Percentiles rank a stretch among this genome's conserved stretches.
Evolutionary conservation across 225 moss, liverwort and hornwort genomes (phyloP).

Genomic region (Sphagnum tenellum): DNA sequence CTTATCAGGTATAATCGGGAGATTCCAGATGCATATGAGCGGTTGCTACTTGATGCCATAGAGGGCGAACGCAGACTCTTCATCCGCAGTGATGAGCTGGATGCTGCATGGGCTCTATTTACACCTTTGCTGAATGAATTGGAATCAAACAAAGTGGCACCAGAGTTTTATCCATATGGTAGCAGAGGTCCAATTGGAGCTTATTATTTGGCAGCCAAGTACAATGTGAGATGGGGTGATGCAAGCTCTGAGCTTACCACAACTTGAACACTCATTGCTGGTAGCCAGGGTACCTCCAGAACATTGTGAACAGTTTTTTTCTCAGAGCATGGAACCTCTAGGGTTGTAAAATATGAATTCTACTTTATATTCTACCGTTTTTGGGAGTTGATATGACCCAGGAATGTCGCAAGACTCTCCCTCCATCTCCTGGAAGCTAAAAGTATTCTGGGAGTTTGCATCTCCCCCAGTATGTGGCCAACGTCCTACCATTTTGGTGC

Average conservation of each 20-base stretch:
- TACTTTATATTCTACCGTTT: too few species aligned
- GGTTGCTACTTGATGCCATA: conserved; percentile 80
- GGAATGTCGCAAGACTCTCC: too few species aligned
- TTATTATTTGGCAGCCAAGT: conserved; percentile 86
- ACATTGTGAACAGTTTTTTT: too few species aligned
- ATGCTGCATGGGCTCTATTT: conserved; percentile 87
- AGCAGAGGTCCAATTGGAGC: conserved; percentile 95
- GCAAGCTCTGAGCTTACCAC: conserved; percentile 29
- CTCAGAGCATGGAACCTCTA: too few species aligned
- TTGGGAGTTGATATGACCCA: too few species aligned
- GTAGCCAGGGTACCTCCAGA: too few species aligned
- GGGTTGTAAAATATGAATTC: too few species aligned
- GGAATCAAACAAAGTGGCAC: conserved; percentile 52
- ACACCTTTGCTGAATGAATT: conserved; percentile 78
- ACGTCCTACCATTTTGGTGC: too few species aligned
- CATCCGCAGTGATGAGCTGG: conserved; percentile 89
- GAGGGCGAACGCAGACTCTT: conserved; percentile 87
- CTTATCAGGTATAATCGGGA: conserved; percentile 59
- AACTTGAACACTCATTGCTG: too few species aligned
- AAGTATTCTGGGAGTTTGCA: too few species aligned
- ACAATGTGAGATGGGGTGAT: conserved; percentile 94
- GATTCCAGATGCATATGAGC: conserved; percentile 95
- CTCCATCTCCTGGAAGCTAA: too few species aligned
- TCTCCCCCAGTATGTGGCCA: too few species aligned
- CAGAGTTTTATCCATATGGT: conserved; percentile 89